A percentile compares a stretch with the other conserved stretches of the same genome.
phyloP scores from a whole-genome alignment of 306 rosid species.

The Castanea mollissima region DNA sequence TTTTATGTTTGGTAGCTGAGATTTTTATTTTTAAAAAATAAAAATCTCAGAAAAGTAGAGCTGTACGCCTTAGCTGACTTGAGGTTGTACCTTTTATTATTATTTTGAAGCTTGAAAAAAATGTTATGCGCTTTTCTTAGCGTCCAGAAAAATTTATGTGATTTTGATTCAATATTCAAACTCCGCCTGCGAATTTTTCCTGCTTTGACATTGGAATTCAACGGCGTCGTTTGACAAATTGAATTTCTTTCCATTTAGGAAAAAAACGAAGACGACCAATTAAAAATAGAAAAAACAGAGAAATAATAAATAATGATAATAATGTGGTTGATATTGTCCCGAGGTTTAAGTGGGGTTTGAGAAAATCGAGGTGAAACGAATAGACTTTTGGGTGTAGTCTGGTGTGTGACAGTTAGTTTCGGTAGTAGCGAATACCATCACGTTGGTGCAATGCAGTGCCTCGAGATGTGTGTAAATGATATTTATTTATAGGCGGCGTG shows the following conservation, averaged over 20 bases:
- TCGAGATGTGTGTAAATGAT: slow-evolving; percentile 40
- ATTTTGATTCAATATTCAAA: slow-evolving; percentile 31
- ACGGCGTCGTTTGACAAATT: slow-evolving; percentile 16
- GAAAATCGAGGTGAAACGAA: slow-evolving; percentile 26
- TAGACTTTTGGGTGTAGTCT: slow-evolving; percentile 17
- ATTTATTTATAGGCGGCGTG: slow-evolving; percentile 28
- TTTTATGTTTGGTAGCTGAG: too few species aligned
- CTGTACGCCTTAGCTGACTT: not conserved
- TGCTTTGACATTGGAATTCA: slow-evolving; percentile 22
- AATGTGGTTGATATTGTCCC: slow-evolving; percentile 15
- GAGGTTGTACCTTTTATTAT: not conserved
- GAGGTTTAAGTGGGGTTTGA: slow-evolving; percentile 40
- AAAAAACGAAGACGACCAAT: too few species aligned
- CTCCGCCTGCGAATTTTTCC: not conserved
- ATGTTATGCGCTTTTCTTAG: not conserved
- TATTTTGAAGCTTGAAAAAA: not conserved
- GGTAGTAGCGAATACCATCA: slow-evolving; percentile 17
- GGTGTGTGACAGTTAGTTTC: slow-evolving; percentile 37
- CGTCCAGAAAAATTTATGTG: not conserved
- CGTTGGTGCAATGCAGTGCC: slow-evolving; percentile 13
- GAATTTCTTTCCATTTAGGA: too few species aligned
- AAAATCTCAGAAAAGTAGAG: not conserved
- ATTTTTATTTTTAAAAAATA: slow-evolving; percentile 8
- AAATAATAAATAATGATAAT: not conserved
- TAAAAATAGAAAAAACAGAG: too few species aligned